Percentiles rank a stretch among this genome's conserved stretches.
These are phyloP conservation scores for Heliocybe sulcata DNA, from an alignment of 1,284 basidiomycete species.

Conservation along the genomic window DNA sequence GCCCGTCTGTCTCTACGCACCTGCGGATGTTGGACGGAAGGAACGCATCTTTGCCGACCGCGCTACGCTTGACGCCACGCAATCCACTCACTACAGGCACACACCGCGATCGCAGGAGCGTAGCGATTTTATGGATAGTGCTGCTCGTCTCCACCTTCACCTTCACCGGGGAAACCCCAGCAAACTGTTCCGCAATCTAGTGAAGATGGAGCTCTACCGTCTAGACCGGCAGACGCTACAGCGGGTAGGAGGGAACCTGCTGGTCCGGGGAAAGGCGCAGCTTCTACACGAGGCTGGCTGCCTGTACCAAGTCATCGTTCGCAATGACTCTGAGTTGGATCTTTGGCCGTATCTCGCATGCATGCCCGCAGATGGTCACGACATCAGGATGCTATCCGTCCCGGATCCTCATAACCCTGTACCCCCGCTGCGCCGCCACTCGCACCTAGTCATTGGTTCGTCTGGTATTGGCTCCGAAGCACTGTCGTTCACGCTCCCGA, in stretches of 20 bases:
- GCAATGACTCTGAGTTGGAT: constrained; percentile 31
- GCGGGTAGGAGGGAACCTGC: constrained; percentile 27
- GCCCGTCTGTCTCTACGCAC: constrained; percentile 5
- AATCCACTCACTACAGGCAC: not conserved
- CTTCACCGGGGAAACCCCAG: constrained; percentile 34
- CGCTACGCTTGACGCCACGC: constrained; percentile 14
- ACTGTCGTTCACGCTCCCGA: constrained; percentile 22
- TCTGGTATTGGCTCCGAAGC: constrained; percentile 23
- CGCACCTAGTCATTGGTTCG: constrained; percentile 27
- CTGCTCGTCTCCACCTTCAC: constrained; percentile 38
- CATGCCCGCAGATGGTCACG: constrained; percentile 37
- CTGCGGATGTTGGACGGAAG: constrained; percentile 23
- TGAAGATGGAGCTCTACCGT: constrained; percentile 31
- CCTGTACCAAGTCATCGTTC: constrained; percentile 30
- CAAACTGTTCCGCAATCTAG: constrained; percentile 25
- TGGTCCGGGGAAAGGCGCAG: constrained; percentile 29
- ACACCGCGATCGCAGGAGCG: not conserved
- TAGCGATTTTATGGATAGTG: constrained; percentile 28
- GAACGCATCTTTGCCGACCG: constrained; percentile 13
- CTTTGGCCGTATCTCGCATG: constrained; percentile 41
- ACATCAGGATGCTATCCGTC: constrained; percentile 33
- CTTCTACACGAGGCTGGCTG: constrained; percentile 24
- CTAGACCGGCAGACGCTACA: constrained; percentile 25
- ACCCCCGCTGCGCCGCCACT: constrained; percentile 28
- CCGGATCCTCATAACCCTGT: constrained; percentile 20